Percentiles rank a stretch among this genome's conserved stretches.
Evolutionary conservation across 768 basidiomycete species (phyloP).

Genomic region (Amanita inopinata): DNA sequence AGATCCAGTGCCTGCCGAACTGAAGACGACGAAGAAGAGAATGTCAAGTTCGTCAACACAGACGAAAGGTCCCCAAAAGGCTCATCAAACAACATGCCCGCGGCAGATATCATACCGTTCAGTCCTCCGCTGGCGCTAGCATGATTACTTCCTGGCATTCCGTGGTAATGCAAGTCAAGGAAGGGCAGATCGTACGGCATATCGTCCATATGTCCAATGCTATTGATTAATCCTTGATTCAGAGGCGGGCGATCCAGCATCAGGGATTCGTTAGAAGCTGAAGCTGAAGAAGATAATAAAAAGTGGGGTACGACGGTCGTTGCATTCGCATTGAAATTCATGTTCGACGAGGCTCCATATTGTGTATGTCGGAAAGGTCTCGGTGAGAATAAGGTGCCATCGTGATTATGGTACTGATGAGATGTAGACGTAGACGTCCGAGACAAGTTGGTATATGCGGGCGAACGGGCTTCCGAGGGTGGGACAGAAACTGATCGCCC

Average conservation of each 20-base stretch:
- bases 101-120: constrained; percentile 12
- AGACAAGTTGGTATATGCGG: background rate
- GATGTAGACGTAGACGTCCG: background rate
- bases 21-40: constrained; percentile 6
- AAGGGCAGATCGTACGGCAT: constrained; percentile 47
- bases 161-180: constrained; percentile 65
- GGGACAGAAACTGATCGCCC: constrained; percentile 45
- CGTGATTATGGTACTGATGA: constrained; percentile 10
- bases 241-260: background rate
- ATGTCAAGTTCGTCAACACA: background rate
- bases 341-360: background rate
- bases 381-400: constrained; percentile 10
- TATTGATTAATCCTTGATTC: constrained; percentile 14
- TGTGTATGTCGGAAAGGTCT: constrained; percentile 5
- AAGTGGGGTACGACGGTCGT: constrained; percentile 5
- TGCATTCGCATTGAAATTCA: background rate
- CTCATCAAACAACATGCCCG: constrained; percentile 13
- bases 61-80: constrained; percentile 5
- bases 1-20: constrained; percentile 29
- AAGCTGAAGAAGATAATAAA: background rate
- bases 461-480: constrained; percentile 42
- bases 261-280: background rate
- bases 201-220: constrained; percentile 17
- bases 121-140: constrained; percentile 9
- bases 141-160: background rate